Conservation (phyloP, 768 basidiomycete genomes). For the Boletus huronensis region DNA sequence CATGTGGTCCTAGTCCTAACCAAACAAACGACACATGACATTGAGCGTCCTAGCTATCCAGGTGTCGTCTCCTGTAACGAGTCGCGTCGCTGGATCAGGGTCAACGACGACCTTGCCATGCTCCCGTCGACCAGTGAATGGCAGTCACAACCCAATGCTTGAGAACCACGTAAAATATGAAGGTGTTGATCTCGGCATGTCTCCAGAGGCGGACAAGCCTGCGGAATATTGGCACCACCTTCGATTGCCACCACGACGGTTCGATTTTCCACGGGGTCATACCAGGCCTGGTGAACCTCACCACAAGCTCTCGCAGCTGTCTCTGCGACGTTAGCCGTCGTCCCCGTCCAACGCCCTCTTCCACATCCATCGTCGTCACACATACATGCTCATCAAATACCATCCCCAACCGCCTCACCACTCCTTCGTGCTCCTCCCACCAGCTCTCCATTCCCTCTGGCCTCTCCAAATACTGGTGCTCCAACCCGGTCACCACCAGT, state of each 20-base stretch:
- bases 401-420: not conserved
- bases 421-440: not conserved
- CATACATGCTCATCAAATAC: not conserved
- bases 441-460: constrained; percentile 2
- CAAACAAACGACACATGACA: not conserved
- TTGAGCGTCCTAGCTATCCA: not conserved
- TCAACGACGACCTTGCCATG: not conserved
- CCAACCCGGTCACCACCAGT: constrained; percentile 3
- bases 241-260: not conserved
- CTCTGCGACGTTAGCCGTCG: not conserved
- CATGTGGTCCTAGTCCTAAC: not conserved
- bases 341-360: not conserved
- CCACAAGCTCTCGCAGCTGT: not conserved
- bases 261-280: not conserved
- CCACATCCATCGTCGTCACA: not conserved
- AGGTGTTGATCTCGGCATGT: not conserved
- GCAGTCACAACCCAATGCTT: not conserved
- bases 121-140: too few species aligned
- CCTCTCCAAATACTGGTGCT: not conserved
- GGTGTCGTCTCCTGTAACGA: not conserved
- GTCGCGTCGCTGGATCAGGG: not conserved
- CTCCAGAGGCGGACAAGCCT: not conserved
- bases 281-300: not conserved
- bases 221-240: not conserved
- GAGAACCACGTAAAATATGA: not conserved